Evolutionary conservation across 1,284 basidiomycete genomes (phyloP).

Genomic region (Sporisorium sorghi): DNA sequence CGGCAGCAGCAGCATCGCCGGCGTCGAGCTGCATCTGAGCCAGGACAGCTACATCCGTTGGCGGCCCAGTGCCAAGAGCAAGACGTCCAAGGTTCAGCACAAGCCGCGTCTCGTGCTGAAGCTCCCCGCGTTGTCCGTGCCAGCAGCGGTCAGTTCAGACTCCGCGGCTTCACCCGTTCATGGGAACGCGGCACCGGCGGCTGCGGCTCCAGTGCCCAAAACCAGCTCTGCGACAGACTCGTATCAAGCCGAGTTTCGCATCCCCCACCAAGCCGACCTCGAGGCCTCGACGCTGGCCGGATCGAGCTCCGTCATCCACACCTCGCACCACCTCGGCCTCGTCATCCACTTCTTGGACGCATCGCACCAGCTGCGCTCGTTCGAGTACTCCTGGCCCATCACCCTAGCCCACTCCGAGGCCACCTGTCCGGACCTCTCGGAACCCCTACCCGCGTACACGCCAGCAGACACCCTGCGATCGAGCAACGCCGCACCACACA

Average conservation of each 20-base stretch:
- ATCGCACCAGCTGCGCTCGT: neutral
- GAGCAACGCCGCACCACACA: neutral
- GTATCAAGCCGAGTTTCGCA: neutral
- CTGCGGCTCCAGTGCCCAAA: neutral
- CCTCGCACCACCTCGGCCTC: conserved; percentile 24
- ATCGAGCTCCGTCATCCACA: neutral
- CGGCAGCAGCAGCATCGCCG: neutral
- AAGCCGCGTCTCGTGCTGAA: conserved; percentile 1
- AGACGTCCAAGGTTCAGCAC: neutral
- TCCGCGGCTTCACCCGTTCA: too few relatives aligned
- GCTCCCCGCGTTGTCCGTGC: neutral
- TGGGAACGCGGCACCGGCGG: too few relatives aligned
- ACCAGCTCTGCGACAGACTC: neutral
- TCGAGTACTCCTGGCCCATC: conserved; percentile 4
- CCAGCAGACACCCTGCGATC: neutral
- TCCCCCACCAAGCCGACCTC: neutral
- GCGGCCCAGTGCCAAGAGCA: neutral
- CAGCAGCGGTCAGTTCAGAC: too few relatives aligned
- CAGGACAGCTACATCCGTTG: conserved; percentile 11
- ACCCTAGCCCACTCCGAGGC: conserved; percentile 14
- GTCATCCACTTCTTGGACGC: neutral
- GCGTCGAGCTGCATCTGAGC: conserved; percentile 1
- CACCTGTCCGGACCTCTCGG: neutral
- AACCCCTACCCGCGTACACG: conserved; percentile 6
- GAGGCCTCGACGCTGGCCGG: conserved; percentile 8